Conservation (phyloP, 192 early-diverging fungal species). For the Coemansia sp. region DNA sequence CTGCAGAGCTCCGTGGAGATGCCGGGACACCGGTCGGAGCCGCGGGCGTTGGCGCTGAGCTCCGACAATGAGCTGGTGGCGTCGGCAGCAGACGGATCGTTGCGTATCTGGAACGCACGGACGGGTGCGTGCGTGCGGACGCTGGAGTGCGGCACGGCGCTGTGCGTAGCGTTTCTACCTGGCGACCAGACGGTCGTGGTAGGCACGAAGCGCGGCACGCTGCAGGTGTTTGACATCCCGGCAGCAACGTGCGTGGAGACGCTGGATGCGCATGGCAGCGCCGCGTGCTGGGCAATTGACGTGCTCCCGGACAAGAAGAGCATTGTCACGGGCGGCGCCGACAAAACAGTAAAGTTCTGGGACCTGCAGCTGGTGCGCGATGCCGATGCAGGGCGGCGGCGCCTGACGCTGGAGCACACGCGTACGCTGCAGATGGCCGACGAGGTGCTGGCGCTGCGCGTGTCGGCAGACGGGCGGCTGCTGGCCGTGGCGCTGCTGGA, state of each 20-base stretch:
- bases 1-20: conserved; percentile 72
- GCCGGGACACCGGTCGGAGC: conserved; percentile 86
- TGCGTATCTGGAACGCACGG: conserved; percentile 90
- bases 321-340: conserved; percentile 85
- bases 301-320: conserved; percentile 85
- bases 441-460: conserved; percentile 81
- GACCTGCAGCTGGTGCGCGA: conserved; percentile 76
- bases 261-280: conserved; percentile 87
- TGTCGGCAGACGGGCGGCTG: conserved; percentile 81
- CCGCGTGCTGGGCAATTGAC: conserved; percentile 79
- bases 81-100: conserved; percentile 75
- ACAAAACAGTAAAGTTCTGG: conserved; percentile 98
- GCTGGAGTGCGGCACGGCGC: conserved; percentile 85
- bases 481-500: conserved; percentile 92
- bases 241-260: conserved; percentile 79
- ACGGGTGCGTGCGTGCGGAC: conserved; percentile 83
- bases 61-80: conserved; percentile 83
- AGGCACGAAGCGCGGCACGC: conserved; percentile 89
- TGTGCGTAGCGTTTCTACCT: conserved; percentile 92
- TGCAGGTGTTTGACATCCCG: conserved; percentile 90
- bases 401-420: conserved; percentile 5
- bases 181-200: conserved; percentile 81
- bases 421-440: conserved; percentile 92
- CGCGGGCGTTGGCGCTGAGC: conserved; percentile 85
- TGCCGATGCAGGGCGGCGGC: conserved; percentile 20